A percentile compares a stretch with the other conserved stretches of the same genome.
phyloP scores from a whole-genome alignment of 2,329 filamentous ascomycete genomes.

The Aspergillus japonicus region DNA sequence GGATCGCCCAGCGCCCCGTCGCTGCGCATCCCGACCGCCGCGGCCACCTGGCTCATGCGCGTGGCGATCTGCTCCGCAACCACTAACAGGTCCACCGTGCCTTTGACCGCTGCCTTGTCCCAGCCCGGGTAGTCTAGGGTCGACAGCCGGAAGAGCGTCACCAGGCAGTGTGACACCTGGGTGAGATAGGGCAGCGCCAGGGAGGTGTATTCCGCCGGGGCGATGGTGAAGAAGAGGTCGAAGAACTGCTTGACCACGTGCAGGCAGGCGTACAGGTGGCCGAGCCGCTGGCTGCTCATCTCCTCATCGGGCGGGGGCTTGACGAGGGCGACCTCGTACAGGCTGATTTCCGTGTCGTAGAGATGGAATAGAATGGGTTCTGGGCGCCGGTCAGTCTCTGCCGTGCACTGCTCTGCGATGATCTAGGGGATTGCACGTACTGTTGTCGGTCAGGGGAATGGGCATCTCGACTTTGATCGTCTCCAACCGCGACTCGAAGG shows the following conservation, averaged over 20 bases:
- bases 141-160: slow-evolving; percentile 43
- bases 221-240: slow-evolving; percentile 38
- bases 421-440: not conserved
- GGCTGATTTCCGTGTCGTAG: slow-evolving; percentile 14
- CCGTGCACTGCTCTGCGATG: no score
- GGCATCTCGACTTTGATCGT: slow-evolving; percentile 1
- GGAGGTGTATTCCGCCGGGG: slow-evolving; percentile 29
- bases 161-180: slow-evolving; percentile 38
- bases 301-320: slow-evolving; percentile 9
- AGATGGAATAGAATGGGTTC: slow-evolving; percentile 13
- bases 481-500: slow-evolving; percentile 5
- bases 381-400: slow-evolving; percentile 2
- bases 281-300: slow-evolving; percentile 13
- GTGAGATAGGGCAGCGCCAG: slow-evolving; percentile 38
- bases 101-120: slow-evolving; percentile 41
- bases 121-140: slow-evolving; percentile 43
- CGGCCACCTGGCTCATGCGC: slow-evolving; percentile 13
- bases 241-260: slow-evolving; percentile 38
- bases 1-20: not conserved
- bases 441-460: slow-evolving; percentile 3
- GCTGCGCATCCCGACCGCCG: slow-evolving; percentile 6
- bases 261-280: slow-evolving; percentile 38
- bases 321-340: slow-evolving; percentile 19
- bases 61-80: slow-evolving; percentile 33
- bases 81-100: slow-evolving; percentile 37